A percentile compares a stretch with the other conserved stretches of the same genome.
Evolutionary conservation across 345 rosid genomes (phyloP).

Genomic region (Brassica cretica): DNA sequence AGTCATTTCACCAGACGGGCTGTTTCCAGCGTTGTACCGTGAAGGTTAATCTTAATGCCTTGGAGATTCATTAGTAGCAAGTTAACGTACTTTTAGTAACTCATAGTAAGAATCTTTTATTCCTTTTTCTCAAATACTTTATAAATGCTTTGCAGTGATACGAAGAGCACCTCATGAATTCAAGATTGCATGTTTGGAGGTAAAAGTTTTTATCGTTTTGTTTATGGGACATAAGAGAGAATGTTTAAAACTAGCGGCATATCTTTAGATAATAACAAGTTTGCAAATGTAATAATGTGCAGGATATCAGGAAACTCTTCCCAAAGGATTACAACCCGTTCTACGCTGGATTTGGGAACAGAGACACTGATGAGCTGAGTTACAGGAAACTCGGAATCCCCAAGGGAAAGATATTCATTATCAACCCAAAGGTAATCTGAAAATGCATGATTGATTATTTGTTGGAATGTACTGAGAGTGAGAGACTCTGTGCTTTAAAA

Average conservation of each 20-base stretch:
- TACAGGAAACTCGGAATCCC: constrained; percentile 91
- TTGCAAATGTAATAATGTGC: constrained; percentile 21
- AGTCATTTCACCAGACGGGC: constrained; percentile 89
- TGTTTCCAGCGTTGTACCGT: constrained; percentile 84
- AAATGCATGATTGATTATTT: constrained; percentile 8
- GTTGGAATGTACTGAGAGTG: constrained; percentile 11
- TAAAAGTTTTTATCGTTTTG: constrained; percentile 17
- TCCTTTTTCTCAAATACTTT: not conserved
- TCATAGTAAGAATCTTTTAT: not conserved
- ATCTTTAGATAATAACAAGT: not conserved
- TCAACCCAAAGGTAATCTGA: constrained; percentile 77
- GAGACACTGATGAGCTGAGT: constrained; percentile 93
- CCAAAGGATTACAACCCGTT: constrained; percentile 88
- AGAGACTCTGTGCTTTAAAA: not conserved
- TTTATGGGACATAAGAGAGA: not conserved
- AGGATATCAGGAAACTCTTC: constrained; percentile 87
- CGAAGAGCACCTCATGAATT: constrained; percentile 96
- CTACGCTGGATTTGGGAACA: constrained; percentile 89
- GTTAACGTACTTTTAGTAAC: not conserved
- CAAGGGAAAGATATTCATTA: constrained; percentile 84
- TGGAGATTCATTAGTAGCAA: constrained; percentile 17
- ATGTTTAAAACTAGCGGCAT: not conserved
- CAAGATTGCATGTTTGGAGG: constrained; percentile 95
- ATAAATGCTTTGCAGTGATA: constrained; percentile 55
- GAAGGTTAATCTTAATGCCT: constrained; percentile 57